Base-by-base conservation (phyloP, 1,284 basidiomycete genomes). In the Fomes fomentarius region DNA sequence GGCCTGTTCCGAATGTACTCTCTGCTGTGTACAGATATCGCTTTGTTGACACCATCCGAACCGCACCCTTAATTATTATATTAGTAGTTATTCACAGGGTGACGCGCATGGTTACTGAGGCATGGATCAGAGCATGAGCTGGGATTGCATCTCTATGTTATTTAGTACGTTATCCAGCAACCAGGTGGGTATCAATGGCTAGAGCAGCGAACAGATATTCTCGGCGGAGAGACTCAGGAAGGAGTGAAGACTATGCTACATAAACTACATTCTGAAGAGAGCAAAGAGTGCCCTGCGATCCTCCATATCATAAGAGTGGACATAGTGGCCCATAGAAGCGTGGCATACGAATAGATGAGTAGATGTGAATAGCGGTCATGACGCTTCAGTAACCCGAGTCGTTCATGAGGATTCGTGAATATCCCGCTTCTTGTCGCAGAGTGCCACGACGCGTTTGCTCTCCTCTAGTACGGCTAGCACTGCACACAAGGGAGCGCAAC, bases 381-480 rank as follows among this genome's bases (percentile, higher is more conserved):
- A 28, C 42, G 11, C n/a, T n/a, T n/a, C 19, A 22, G 19, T 38
- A 31, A 15, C 37, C 24, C 35, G 8, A 22, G n/a, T 33, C 17
- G 37, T 33, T 58, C 44, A 61, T 54, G 44, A 24, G 2, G 49
- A 46, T 15, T 64, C 64, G 39, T 66, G 62, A 2, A 58, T 41
- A 44, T 75, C 74, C 46, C 78, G 72, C 60, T 76, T 79, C 52
- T 73, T 73, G 60, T 77, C 74, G 56, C 77, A 80, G 3, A 79
- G 65, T 37, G 71, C 66, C 35, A 81, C 69, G 47, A 79, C 73
- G 39, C 75, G 76, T 51, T 79, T 78, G 10, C 83, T 81, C 68
- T 86, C 81, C 52, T 82, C 77, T 44, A 88, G 64, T 24, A 80
- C 82, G 50, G 80, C 75, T 66, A 82, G 73, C 15, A 87, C 85